Base-by-base conservation (phyloP, 2,329 filamentous ascomycete species). In the Chrysoporthe austroafricana region DNA sequence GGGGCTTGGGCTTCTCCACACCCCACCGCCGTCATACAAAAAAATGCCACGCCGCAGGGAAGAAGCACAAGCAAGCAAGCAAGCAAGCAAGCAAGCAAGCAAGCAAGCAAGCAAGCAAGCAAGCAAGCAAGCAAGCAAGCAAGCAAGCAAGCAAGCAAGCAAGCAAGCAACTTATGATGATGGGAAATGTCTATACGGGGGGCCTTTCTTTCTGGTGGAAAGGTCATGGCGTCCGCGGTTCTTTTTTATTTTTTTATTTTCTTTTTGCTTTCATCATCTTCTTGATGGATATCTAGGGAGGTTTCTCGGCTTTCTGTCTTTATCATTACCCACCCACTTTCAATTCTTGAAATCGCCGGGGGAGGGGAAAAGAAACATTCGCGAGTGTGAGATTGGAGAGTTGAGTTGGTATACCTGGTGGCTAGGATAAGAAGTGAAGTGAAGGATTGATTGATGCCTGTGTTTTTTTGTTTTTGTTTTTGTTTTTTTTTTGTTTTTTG, bases 181-280 rank as follows among this genome's bases (percentile, higher is more conserved):
- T 68, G 68, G 64, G 66, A 66, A 65, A 70, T 70, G 68, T 68
- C 66, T 70, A 70, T 70, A 68, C 63, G 68, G 66, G 66, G 60
- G 36, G 59, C 58, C 63, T 69, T 61, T 50, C 57, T 26, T 26
- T 52, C 42, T 52, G 63, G 66, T 61, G 66, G 68, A 63, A 68
- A 63, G 62, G 68, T 63, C 54, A 66, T 50, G 68, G 68, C 68
- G 68, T 70, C 65, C 48, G 62, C 44, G 46, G 63, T 62, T 58
- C 13, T 64, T 26, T 26, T 26, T 26, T 26, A 2, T 26, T 26
- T 2, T 26, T 26, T 26, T 26, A 2, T 26, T 26, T 26, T 26
- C 2, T 26, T 21, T 21, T 34, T 62, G 67, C 42, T 61, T 36
- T 63, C 68, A 48, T 67, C 26, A 26, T 42, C 21, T 50, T 61